Evolutionary conservation across 495 filamentous ascomycete genomes (phyloP).

Genomic region (Aspergillus taichungensis): DNA sequence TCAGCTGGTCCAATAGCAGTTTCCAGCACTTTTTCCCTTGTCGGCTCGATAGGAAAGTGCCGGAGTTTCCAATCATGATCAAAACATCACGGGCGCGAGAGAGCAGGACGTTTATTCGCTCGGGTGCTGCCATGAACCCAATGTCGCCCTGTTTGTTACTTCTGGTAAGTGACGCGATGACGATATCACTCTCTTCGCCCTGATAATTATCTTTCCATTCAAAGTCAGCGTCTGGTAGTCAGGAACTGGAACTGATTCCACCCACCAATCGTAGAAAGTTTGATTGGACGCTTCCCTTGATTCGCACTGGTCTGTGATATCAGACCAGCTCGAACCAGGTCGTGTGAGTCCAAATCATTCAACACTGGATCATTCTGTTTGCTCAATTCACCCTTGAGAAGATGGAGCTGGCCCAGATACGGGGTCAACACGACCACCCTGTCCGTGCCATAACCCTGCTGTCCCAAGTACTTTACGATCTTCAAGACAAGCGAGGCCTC

Average conservation of each 20-base stretch:
- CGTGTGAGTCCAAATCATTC: constrained; percentile 61
- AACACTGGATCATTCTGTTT: constrained; percentile 52
- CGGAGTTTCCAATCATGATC: constrained; percentile 64
- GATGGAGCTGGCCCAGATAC: constrained; percentile 60
- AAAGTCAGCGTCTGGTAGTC: neutral
- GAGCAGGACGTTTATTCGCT: constrained; percentile 65
- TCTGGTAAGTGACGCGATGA: constrained; percentile 57
- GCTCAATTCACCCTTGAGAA: constrained; percentile 45
- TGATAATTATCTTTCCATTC: constrained; percentile 60
- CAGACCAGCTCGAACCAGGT: constrained; percentile 58
- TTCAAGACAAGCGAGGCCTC: constrained; percentile 62
- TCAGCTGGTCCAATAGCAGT: constrained; percentile 51
- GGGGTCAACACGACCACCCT: constrained; percentile 65
- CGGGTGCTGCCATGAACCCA: constrained; percentile 62
- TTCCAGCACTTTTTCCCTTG: constrained; percentile 54
- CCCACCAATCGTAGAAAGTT: constrained; percentile 59
- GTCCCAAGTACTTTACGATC: constrained; percentile 61
- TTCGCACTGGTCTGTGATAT: constrained; percentile 45
- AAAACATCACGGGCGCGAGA: constrained; percentile 59
- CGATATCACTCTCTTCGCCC: constrained; percentile 71
- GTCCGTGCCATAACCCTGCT: constrained; percentile 64
- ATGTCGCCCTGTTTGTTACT: constrained; percentile 58
- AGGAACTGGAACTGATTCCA: neutral
- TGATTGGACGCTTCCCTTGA: constrained; percentile 41
- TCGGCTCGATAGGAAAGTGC: constrained; percentile 54